Conservation (phyloP, 495 filamentous ascomycete species). For the Schizothecium vesticola region DNA sequence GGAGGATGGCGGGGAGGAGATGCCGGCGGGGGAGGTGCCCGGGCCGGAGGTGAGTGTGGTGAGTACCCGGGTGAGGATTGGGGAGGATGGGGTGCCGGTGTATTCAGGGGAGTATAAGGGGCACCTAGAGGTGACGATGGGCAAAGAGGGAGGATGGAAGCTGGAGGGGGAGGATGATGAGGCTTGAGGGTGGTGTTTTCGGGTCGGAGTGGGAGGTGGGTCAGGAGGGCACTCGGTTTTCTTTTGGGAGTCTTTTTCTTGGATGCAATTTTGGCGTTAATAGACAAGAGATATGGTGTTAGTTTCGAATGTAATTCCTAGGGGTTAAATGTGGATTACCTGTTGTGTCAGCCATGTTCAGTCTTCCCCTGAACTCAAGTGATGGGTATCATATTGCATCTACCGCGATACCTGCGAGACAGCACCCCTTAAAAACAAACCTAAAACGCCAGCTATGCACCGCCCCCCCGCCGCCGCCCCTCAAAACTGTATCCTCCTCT, state of each 20-base stretch:
- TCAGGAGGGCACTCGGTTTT: too few species aligned
- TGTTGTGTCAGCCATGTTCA: not conserved
- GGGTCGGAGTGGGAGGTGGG: too few species aligned
- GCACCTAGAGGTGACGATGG: conserved; percentile 33
- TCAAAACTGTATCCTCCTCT: conserved; percentile 56
- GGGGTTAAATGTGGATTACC: accelerated
- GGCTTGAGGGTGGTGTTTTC: not conserved
- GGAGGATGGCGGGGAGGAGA: conserved; percentile 31
- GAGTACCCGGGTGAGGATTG: conserved; percentile 32
- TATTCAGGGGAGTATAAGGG: conserved; percentile 32
- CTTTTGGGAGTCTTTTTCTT: not conserved
- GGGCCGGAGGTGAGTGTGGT: conserved; percentile 33
- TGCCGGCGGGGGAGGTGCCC: conserved; percentile 24
- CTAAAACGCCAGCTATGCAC: conserved; percentile 7
- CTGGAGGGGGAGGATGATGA: not conserved
- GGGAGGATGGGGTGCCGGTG: conserved; percentile 24
- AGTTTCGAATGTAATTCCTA: not conserved
- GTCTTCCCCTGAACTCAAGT: not conserved
- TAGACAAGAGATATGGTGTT: not conserved
- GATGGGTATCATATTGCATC: conserved; percentile 22
- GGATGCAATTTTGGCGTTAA: not conserved
- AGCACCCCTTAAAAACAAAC: not conserved
- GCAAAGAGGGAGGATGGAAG: conserved; percentile 50
- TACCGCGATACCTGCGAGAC: not conserved
- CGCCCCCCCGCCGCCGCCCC: conserved; percentile 11